Evolutionary conservation across 345 rosid species (phyloP).

Genomic region (Aurinia saxatilis): DNA sequence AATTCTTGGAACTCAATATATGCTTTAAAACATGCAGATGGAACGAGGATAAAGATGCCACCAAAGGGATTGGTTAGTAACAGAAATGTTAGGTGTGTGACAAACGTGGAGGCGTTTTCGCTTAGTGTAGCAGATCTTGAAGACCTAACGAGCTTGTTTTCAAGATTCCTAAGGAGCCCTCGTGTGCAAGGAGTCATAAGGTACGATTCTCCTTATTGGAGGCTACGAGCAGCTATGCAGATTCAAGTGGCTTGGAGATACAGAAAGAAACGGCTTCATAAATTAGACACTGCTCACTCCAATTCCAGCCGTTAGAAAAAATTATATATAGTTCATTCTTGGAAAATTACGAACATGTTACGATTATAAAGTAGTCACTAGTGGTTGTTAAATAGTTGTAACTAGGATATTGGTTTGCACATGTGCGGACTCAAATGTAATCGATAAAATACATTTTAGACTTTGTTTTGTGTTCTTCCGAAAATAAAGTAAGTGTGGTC

Average conservation of each 20-base stretch:
- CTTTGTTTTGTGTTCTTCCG: no score
- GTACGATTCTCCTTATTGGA: slow-evolving; percentile 82
- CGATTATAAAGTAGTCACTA: no score
- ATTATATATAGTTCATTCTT: no score
- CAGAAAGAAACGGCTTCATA: slow-evolving; percentile 45
- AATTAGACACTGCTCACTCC: slow-evolving; percentile 16
- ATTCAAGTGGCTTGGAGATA: slow-evolving; percentile 93
- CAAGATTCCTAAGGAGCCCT: slow-evolving; percentile 53
- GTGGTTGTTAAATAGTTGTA: no score
- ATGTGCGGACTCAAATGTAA: no score
- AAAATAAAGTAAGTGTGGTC: no score
- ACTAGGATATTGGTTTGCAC: no score
- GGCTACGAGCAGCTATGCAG: slow-evolving; percentile 45
- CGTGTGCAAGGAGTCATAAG: slow-evolving; percentile 85
- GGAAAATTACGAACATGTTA: no score
- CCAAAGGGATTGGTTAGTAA: slow-evolving; percentile 45
- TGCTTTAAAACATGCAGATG: slow-evolving; percentile 37
- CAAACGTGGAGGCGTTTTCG: slow-evolving; percentile 84
- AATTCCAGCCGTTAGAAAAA: no score
- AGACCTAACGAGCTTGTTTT: slow-evolving; percentile 67
- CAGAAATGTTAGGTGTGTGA: slow-evolving; percentile 55
- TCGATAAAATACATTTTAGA: no score
- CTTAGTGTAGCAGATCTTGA: slow-evolving; percentile 71
- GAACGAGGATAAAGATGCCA: slow-evolving; percentile 37
- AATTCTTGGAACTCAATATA: not conserved